A percentile compares a stretch with the other conserved stretches of the same genome.
Conservation (phyloP, 2,329 filamentous ascomycete species). For the Diplodia scrobiculata region DNA sequence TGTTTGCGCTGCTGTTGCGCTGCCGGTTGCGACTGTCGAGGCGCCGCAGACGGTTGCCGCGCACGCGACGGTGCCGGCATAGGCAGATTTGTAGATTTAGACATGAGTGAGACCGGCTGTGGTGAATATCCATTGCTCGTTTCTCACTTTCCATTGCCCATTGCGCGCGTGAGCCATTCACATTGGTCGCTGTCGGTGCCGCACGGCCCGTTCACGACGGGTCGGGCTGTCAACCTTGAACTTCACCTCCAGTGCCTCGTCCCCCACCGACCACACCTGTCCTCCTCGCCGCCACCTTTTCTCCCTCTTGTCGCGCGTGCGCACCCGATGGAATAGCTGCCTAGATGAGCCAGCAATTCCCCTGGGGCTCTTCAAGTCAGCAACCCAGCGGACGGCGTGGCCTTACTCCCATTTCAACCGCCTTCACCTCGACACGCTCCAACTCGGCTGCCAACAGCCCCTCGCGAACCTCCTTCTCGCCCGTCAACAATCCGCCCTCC, state of each 20-base stretch:
- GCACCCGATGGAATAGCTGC: constrained; percentile 47
- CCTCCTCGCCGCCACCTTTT: constrained; percentile 32
- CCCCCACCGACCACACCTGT: constrained; percentile 31
- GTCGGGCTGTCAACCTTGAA: constrained; percentile 29
- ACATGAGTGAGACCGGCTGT: neutral
- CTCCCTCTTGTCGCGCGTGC: constrained; percentile 37
- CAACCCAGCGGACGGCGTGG: constrained; percentile 59
- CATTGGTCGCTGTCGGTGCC: constrained; percentile 14
- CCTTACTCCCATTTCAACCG: constrained; percentile 61
- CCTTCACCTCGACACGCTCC: constrained; percentile 49
- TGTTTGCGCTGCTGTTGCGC: constrained; percentile 1
- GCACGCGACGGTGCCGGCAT: neutral
- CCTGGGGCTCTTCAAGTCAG: constrained; percentile 60
- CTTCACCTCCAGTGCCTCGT: constrained; percentile 26
- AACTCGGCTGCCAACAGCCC: constrained; percentile 53
- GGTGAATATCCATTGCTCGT: neutral
- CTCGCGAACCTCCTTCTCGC: constrained; percentile 55
- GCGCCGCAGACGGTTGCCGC: neutral
- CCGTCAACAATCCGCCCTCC: constrained; percentile 56
- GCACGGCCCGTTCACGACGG: constrained; percentile 28
- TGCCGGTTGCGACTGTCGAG: neutral
- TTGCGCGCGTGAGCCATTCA: neutral
- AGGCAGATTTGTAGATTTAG: neutral
- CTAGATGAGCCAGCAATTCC: constrained; percentile 57
- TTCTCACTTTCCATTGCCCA: neutral